Base-by-base conservation (phyloP, 164 flowering plant genomes). In the Protea cynaroides region DNA sequence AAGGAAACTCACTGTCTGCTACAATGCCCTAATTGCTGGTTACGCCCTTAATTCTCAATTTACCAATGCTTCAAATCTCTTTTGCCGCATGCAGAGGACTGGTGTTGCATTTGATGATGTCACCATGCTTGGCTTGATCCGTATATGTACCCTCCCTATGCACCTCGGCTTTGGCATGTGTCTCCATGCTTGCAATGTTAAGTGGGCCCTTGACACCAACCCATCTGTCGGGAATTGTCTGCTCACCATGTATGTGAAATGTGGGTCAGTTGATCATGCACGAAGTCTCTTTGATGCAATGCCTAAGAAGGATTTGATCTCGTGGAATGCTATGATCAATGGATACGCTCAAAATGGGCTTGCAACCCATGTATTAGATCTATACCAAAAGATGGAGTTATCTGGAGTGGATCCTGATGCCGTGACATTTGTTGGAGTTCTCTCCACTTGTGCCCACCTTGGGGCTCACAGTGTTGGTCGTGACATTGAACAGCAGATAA, bases 241-340 rank as follows among this genome's bases (percentile, higher is more conserved):
- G 60, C 68, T 93, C 1, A 83, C 89, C 6, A 86, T 90, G 98
- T 88, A 90, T 61, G 83, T 80, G 0, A 76, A 77, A 57, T 86
- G 88, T 65, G 97, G 90, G 59, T 62, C 73, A 15, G 70, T 84
- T 40, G 83, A 79, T 6, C 38, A 49, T 46, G 92, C 85, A 0
- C 69, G 84, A 61, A 73, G 64, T 68, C 56, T 84, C 75, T 88
- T 93, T 71, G 84, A 90, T 73, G 75, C 46, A 40, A 86, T 86
- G 67, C 82, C 78, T n/a, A 59, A 58, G 0, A 90, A 79, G 76
- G 87, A 73, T 24, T 74, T 93, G 83, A 82, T 90, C 52, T 77
- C 90, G 23, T 93, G 98, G 98, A 90, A 93, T 72, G 94, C 97
- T 0, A 83, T 93, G 90, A 84, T 93, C 36, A 83, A 86, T 61